Percentiles rank a stretch among this genome's conserved stretches.
These are phyloP conservation scores for Rhizopus delemar DNA, from an alignment of 371 early-diverging fungal genomes.

Conservation along the genomic window DNA sequence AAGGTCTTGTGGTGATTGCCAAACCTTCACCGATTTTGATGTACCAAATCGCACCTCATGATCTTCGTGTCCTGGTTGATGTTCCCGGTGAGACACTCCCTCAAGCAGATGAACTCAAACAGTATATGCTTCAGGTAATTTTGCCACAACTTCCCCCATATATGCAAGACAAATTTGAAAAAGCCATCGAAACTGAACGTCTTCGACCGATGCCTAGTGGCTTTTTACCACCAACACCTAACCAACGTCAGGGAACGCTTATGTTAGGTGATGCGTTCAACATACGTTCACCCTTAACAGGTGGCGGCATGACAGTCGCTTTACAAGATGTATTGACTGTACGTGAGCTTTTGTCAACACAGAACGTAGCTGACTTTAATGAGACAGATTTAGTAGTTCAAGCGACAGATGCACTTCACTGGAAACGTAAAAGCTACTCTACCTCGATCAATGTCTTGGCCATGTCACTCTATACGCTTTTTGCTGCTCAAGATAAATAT, in stretches of 20 bases:
- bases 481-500: conserved; percentile 59
- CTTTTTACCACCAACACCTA: conserved; percentile 78
- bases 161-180: conserved; percentile 64
- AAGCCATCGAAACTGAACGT: conserved; percentile 73
- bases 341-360: conserved; percentile 51
- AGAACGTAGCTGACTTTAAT: conserved; percentile 55
- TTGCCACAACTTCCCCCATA: conserved; percentile 71
- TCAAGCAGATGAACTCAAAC: conserved; percentile 63
- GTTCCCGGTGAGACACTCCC: conserved; percentile 85
- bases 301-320: conserved; percentile 96
- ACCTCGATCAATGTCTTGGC: conserved; percentile 89
- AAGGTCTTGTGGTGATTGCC: conserved; percentile 90
- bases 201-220: conserved; percentile 89
- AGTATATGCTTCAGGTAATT: conserved; percentile 62
- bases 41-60: conserved; percentile 89
- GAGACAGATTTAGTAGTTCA: conserved; percentile 56
- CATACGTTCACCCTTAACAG: conserved; percentile 93
- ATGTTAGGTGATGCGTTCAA: conserved; percentile 93
- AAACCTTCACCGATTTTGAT: conserved; percentile 87
- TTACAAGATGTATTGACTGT: conserved; percentile 84
- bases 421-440: conserved; percentile 75
- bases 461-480: conserved; percentile 83
- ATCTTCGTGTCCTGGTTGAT: conserved; percentile 91
- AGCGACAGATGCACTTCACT: conserved; percentile 68
- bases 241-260: conserved; percentile 70